A percentile compares a stretch with the other conserved stretches of the same genome.
Evolutionary conservation across 441 rosid species (phyloP).

Genomic region (Eutrema salsugineum): DNA sequence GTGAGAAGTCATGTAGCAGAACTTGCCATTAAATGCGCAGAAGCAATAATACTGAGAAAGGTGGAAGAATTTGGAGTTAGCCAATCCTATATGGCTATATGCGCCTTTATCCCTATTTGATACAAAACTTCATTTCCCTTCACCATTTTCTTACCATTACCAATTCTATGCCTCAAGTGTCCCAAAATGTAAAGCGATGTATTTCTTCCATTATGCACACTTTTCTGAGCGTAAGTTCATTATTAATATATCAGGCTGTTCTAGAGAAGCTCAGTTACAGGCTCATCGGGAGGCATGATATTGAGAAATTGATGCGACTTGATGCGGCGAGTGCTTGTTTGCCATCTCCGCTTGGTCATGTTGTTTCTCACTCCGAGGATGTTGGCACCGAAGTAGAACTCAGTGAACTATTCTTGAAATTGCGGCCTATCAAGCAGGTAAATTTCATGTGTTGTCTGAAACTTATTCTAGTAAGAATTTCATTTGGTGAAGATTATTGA

Average conservation of each 20-base stretch:
- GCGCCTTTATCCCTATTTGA: not conserved
- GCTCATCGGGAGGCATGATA: slow-evolving; percentile 97
- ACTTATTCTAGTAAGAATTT: not conserved
- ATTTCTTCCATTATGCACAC: not conserved
- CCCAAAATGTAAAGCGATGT: not conserved
- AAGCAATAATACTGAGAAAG: not conserved
- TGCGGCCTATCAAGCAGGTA: slow-evolving; percentile 94
- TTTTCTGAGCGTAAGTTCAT: slow-evolving; percentile 20
- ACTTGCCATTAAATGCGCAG: slow-evolving; percentile 16
- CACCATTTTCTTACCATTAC: not conserved
- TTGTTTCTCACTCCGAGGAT: slow-evolving; percentile 50
- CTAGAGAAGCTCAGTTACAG: slow-evolving; percentile 97
- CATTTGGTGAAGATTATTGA: not conserved
- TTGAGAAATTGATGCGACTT: slow-evolving; percentile 93
- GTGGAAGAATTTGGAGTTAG: not conserved
- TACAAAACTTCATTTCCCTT: not conserved
- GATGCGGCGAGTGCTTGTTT: slow-evolving; percentile 83
- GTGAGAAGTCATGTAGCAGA: slow-evolving; percentile 6
- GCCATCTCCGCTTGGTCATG: slow-evolving; percentile 52
- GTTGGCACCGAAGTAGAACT: slow-evolving; percentile 62
- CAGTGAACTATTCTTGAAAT: slow-evolving; percentile 62
- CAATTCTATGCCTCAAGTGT: not conserved
- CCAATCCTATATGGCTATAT: not conserved
- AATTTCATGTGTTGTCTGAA: slow-evolving; percentile 2
- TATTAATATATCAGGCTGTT: slow-evolving; percentile 74